Conservation (phyloP, 371 early-diverging fungal genomes). For the Umbelopsis sp. region DNA sequence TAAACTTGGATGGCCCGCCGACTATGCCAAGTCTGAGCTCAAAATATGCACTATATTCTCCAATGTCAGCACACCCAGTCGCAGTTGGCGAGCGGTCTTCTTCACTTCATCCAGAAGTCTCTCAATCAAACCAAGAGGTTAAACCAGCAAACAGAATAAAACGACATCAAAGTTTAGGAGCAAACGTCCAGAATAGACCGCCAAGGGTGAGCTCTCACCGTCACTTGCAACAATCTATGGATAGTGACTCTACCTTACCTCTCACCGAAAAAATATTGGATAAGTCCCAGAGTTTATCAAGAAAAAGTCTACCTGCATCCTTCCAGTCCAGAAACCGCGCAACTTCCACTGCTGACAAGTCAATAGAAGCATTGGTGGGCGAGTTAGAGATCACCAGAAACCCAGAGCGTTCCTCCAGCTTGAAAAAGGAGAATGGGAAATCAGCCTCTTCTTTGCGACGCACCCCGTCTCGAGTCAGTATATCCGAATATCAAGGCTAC, state of each 20-base stretch:
- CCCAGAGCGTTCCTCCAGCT: neutral
- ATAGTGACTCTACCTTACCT: neutral
- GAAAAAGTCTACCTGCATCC: constrained; percentile 10
- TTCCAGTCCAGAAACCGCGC: constrained; percentile 2
- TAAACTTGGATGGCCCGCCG: constrained; percentile 10
- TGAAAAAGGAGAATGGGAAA: neutral
- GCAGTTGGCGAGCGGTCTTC: neutral
- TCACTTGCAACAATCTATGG: neutral
- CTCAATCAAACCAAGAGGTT: neutral
- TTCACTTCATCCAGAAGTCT: neutral
- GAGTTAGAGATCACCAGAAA: neutral
- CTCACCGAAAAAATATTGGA: neutral
- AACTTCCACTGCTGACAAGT: neutral
- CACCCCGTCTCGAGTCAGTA: neutral
- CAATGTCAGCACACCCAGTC: neutral
- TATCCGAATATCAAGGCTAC: constrained; percentile 9
- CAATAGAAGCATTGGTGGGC: neutral
- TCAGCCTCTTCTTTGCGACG: neutral
- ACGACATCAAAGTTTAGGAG: constrained; percentile 10
- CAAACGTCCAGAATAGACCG: neutral
- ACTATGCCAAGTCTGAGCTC: constrained; percentile 1
- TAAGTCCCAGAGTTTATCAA: neutral
- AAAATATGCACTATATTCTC: constrained; percentile 8
- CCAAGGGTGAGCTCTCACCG: constrained; percentile 4
- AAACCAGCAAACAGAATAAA: neutral